A percentile compares a stretch with the other conserved stretches of the same genome.
Evolutionary conservation across 1,284 basidiomycete species (phyloP).

Genomic region (Schizopora paradoxa): DNA sequence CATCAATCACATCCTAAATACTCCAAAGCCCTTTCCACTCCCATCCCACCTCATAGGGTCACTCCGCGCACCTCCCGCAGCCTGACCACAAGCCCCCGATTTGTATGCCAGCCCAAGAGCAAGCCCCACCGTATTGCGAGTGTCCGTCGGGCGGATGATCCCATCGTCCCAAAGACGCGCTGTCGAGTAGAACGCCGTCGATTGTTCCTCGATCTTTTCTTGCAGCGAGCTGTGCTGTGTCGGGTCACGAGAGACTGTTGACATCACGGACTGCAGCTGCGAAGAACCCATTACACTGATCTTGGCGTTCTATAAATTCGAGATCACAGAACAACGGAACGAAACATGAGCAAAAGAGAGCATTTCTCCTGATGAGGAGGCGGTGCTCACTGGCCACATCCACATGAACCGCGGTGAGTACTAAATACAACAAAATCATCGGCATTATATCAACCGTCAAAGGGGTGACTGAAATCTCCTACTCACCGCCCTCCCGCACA

Average conservation of each 20-base stretch:
- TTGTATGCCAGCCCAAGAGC: slow-evolving; percentile 73
- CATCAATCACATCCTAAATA: slow-evolving; percentile 75
- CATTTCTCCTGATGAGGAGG: not conserved
- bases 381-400: slow-evolving; percentile 88
- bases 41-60: slow-evolving; percentile 65
- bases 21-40: slow-evolving; percentile 72
- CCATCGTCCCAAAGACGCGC: slow-evolving; percentile 95
- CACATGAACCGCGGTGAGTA: slow-evolving; percentile 93
- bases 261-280: slow-evolving; percentile 91
- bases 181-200: slow-evolving; percentile 80
- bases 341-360: no score
- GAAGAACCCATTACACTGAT: slow-evolving; percentile 96
- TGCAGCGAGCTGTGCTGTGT: slow-evolving; percentile 69
- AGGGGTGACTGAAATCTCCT: no score
- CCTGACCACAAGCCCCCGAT: slow-evolving; percentile 24
- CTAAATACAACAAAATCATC: slow-evolving; percentile 31
- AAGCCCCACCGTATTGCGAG: slow-evolving; percentile 81
- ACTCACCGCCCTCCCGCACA: slow-evolving; percentile 82
- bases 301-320: slow-evolving; percentile 67
- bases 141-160: slow-evolving; percentile 89
- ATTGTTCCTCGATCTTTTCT: slow-evolving; percentile 82
- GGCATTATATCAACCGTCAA: slow-evolving; percentile 9
- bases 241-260: slow-evolving; percentile 81
- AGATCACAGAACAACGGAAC: slow-evolving; percentile 6
- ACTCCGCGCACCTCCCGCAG: slow-evolving; percentile 23